These are phyloP conservation scores for Coemansia sp. DNA, from an alignment of 371 early-diverging fungal genomes.

Conservation along the genomic window DNA sequence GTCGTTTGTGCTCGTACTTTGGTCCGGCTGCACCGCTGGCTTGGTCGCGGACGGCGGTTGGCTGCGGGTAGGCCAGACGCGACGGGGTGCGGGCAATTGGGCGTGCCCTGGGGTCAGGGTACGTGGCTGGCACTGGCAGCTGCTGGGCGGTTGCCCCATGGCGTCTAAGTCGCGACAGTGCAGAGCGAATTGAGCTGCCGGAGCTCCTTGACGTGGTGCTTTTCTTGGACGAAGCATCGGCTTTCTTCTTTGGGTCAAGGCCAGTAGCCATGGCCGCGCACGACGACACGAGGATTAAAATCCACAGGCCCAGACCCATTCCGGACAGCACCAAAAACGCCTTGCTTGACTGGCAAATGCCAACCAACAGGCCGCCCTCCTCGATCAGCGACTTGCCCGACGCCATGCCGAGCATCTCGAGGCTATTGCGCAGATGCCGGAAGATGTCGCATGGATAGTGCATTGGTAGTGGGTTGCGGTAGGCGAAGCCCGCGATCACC, in stretches of 20 bases:
- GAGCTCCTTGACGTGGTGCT: slow-evolving; percentile 5
- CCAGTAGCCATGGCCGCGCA: slow-evolving; percentile 35
- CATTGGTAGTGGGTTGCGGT: slow-evolving; percentile 44
- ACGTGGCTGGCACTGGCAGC: slow-evolving; percentile 7
- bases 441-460: slow-evolving; percentile 44
- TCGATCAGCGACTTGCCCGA: slow-evolving; percentile 39
- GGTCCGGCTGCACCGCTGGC: not conserved
- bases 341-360: slow-evolving; percentile 46
- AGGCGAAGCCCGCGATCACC: slow-evolving; percentile 44
- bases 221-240: not conserved
- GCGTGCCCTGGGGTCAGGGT: not conserved
- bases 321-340: slow-evolving; percentile 41
- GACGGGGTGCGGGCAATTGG: slow-evolving; percentile 3
- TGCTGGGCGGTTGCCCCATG: not conserved
- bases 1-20: not conserved
- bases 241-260: slow-evolving; percentile 13
- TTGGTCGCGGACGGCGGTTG: not conserved
- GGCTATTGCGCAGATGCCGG: slow-evolving; percentile 24
- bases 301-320: slow-evolving; percentile 36
- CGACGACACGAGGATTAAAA: slow-evolving; percentile 28
- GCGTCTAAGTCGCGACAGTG: slow-evolving; percentile 3
- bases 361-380: slow-evolving; percentile 41
- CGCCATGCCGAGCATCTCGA: slow-evolving; percentile 38
- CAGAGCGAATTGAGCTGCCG: slow-evolving; percentile 16
- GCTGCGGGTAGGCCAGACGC: slow-evolving; percentile 1